These are phyloP conservation scores for Nigrospora sphaerica DNA, from an alignment of 2,329 filamentous ascomycete genomes.

Conservation along the genomic window DNA sequence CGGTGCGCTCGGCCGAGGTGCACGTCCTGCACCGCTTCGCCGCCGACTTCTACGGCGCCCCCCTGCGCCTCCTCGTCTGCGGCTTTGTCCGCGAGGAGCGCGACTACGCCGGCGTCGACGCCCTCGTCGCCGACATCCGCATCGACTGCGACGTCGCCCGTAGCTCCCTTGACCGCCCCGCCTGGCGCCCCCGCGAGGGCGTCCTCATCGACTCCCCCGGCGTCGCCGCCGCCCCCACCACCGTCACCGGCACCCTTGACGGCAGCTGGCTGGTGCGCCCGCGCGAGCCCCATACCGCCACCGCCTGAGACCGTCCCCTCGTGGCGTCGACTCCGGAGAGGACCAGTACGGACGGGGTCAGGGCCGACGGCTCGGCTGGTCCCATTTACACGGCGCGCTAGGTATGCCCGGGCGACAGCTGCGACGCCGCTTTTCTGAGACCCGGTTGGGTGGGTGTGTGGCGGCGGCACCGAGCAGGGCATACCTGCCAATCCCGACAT, in stretches of 20 bases:
- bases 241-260: slow-evolving; percentile 14
- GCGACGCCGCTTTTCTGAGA: too few relatives aligned
- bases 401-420: too few relatives aligned
- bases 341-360: too few relatives aligned
- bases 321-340: too few relatives aligned
- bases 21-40: slow-evolving; percentile 76
- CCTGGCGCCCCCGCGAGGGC: slow-evolving; percentile 45
- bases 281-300: too few relatives aligned
- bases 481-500: too few relatives aligned
- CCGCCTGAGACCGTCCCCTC: too few relatives aligned
- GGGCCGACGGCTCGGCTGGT: too few relatives aligned
- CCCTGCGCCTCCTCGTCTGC: slow-evolving; percentile 72
- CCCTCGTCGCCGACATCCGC: slow-evolving; percentile 79
- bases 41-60: slow-evolving; percentile 76
- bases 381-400: too few relatives aligned
- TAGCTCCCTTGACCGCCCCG: slow-evolving; percentile 60
- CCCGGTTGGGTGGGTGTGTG: too few relatives aligned
- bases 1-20: slow-evolving; percentile 77
- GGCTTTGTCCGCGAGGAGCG: slow-evolving; percentile 86
- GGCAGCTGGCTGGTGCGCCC: slow-evolving; percentile 21
- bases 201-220: slow-evolving; percentile 5
- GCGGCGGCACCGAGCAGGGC: too few relatives aligned
- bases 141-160: slow-evolving; percentile 80
- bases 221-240: slow-evolving; percentile 18
- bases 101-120: slow-evolving; percentile 80